phyloP scores from a whole-genome alignment of 139 green algal genomes.

The Ulvella scutata region DNA sequence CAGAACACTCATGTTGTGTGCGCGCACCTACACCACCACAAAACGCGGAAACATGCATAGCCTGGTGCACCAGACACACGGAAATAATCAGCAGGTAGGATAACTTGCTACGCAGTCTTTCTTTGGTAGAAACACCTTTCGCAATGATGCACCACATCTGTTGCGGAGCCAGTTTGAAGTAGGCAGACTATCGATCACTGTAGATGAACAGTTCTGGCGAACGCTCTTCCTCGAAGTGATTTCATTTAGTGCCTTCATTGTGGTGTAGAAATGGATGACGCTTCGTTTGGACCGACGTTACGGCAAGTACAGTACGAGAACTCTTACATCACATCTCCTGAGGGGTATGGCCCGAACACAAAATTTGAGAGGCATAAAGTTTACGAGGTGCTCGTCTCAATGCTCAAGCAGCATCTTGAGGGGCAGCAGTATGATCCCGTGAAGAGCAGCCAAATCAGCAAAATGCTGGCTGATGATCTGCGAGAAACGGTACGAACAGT shows the following conservation, averaged over 20 bases:
- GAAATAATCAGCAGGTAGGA: too few species aligned
- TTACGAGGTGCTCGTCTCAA: conserved; percentile 36
- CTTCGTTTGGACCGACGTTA: conserved; percentile 8
- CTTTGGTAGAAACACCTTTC: too few species aligned
- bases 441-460: conserved; percentile 50
- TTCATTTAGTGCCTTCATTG: not conserved
- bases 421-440: conserved; percentile 68
- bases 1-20: too few species aligned
- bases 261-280: conserved; percentile 2
- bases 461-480: conserved; percentile 57
- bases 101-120: too few species aligned
- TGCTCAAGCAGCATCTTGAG: conserved; percentile 51
- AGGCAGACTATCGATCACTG: too few species aligned
- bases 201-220: not conserved
- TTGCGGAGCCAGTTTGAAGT: too few species aligned
- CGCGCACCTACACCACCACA: too few species aligned
- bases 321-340: conserved; percentile 50
- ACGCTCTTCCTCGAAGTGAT: not conserved
- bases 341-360: conserved; percentile 33
- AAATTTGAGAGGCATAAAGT: conserved; percentile 43
- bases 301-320: conserved; percentile 65
- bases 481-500: conserved; percentile 20
- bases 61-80: too few species aligned
- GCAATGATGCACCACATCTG: too few species aligned
- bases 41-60: too few species aligned